Base-by-base conservation (phyloP, 2,329 filamentous ascomycete species). In the Fusarium xylarioides region DNA sequence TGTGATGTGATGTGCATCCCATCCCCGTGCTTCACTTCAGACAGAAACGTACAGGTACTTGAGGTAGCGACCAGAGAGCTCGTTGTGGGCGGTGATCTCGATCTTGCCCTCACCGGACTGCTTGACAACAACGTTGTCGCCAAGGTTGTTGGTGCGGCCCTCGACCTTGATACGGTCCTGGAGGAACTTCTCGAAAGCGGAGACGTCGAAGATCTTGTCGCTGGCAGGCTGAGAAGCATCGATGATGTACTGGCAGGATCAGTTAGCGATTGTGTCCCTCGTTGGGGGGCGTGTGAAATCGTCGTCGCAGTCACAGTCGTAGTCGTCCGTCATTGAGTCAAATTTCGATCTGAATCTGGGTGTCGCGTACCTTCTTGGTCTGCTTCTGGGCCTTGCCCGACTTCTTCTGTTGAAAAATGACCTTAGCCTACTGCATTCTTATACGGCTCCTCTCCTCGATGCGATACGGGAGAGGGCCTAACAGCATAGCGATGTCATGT, bases 161-260 rank as follows among this genome's bases (percentile, higher is more conserved):
- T 98, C 96, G 81, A 99, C 95, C 94, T 99, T 99, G 92, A 99
- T 97, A 88, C 93, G 95, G 88, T 98, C 96, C 91, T 98, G 95
- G 76, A 99, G 93, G 93, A 99, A 99, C 92, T 98, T 98, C 89
- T 98, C 95, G 86, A 99, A 99, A 80, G 95, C 95, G 81, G 93
- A 91, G 85, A 97, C 92, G 86, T 99, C 96, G 91, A 99, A 98
- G 91, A 99, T 99, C 92, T 98, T 98, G 91, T 99, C 96, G 89
- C 91, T 93, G 80, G 95, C 95, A 82, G 96, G 96, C 89, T 98
- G 95, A 82, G 94, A 95, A 86, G 95, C 95, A 90, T 99, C 97
- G 93, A 99, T 98, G 90, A 97, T 92, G 92, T 94, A 99, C 95
- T 97, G 79, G 26, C 21, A 23, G 19, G 3, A 61, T 32, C 30